Evolutionary conservation across 2,329 filamentous ascomycete species (phyloP), one percentile per base, ranked within the genome.

Genomic region (Hypocrella siamensis): DNA sequence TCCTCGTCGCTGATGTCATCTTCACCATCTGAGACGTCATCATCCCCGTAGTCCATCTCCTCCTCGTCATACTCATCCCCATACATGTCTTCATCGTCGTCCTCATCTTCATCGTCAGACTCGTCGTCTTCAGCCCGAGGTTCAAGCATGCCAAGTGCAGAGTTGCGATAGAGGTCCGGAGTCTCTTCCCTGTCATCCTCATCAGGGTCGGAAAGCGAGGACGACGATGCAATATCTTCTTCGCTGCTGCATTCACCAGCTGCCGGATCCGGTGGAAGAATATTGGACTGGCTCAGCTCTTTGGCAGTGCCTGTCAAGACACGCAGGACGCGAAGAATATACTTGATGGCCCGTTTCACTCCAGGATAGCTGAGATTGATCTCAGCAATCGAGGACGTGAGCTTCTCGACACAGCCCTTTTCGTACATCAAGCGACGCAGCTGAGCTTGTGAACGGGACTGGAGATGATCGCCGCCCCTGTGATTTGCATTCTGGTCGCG

Each of bases 391-490:
- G 92, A 93, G 10, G 77, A 73, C 2, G 90, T 96, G 36, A 98
- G 60, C 30, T 88, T 80, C 17, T 81, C 72, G 38, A 96, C 77
- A 51, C 90, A 93, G 34, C 92, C 85, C 60, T 96, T 98, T 57
- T 98, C 90, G 46, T 93, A 96, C 90, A 98, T 98, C 37, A 94
- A 75, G 42, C 85, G 83, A 21, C 83, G 79, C 42, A 98, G 70
- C 47, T 93, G 85, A 44, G 79, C 76, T 40, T 86, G 79, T 6
- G 85, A 86, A 27, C 65, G 61, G 17, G 53, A 49, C 28, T 60
- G 47, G 32, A 52, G 40, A 30, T 51, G 49, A 42, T 65, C 46
- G 33, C 59, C 40, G 44, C 53, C 38, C 51, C 61, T 38, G n/a
- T 43, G 37, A 25, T 54, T 56, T 37, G 56, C 58, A 40, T 57